Base-by-base conservation (phyloP, 2,329 filamentous ascomycete species). In the Bimuria novae-zelandiae region DNA sequence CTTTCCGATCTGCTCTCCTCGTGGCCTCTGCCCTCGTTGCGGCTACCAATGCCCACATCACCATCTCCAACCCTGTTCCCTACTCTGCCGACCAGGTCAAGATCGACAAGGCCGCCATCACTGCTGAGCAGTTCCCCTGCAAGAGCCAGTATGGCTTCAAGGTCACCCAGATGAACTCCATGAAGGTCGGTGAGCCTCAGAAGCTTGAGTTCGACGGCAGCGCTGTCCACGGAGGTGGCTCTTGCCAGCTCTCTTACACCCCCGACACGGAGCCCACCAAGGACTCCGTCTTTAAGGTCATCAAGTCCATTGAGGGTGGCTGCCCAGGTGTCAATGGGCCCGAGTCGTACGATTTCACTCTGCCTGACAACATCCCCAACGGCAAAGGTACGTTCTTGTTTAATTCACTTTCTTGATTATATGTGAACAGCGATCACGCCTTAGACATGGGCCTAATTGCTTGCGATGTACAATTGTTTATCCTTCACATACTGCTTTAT, bases 161-260 rank as follows among this genome's bases (percentile, higher is more conserved):
- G 0, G 60, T 73, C 30, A 61, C 69, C 1, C 56, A 29, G 0
- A 69, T 72, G 68, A 74, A 73, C 65, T 0, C 4, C 63, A 92
- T 88, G 73, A 73, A 78, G 0, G 82, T 89, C 12, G 90, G 90
- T 3, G 81, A 83, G 5, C 59, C 72, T 0, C 84, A 89, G 64
- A 71, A 77, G 0, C 79, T 97, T 1, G 72, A 75, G 0, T 90
- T 96, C 73, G 76, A 69, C 6, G 92, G 92, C 3, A 81, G 79
- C 30, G 92, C 92, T 2, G 84, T 88, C 0, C 94, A 99, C 64
- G 92, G 92, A 4, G 94, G 94, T 41, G 94, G 94, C 0, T 92
- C 89, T 1, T 97, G 93, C 77, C 94, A 99, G 68, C 73, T 97
- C 41, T 87, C 85, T 12, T 78, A 97, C 62, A 92, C 92, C 55